Evolutionary conservation across 169 alveolate genomes (phyloP).

Genomic region (Eimeria zaria): DNA sequence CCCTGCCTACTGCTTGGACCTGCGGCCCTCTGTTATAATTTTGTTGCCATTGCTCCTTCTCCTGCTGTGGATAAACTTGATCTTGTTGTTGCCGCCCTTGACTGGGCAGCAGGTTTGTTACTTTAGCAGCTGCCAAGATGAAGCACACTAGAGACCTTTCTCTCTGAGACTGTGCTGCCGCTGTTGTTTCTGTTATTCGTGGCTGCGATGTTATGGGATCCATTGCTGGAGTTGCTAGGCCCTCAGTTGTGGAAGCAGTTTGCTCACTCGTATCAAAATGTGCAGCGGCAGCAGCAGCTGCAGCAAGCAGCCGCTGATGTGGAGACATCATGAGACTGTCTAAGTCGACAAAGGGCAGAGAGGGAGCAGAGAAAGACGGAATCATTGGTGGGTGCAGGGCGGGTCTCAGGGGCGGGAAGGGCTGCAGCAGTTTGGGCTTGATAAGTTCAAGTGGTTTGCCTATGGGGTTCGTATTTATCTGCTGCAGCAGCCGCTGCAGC

Average conservation of each 20-base stretch:
- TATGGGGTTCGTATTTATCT: slow-evolving; percentile 28
- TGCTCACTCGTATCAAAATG: background rate
- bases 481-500: slow-evolving; percentile 54
- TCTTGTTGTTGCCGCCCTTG: background rate
- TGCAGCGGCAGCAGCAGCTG: slow-evolving; percentile 50
- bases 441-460: slow-evolving; percentile 37
- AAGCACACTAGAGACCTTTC: slow-evolving; percentile 12
- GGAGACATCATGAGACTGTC: slow-evolving; percentile 42
- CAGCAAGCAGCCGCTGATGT: slow-evolving; percentile 33
- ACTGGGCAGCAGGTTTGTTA: background rate
- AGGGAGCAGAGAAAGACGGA: background rate
- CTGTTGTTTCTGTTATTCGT: background rate
- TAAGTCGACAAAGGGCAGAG: slow-evolving; percentile 15
- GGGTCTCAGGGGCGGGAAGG: slow-evolving; percentile 49
- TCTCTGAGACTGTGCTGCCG: background rate
- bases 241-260: background rate
- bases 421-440: slow-evolving; percentile 46
- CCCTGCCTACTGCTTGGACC: background rate
- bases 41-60: background rate
- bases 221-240: background rate
- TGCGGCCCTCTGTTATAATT: background rate
- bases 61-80: background rate
- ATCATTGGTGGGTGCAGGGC: slow-evolving; percentile 55
- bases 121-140: slow-evolving; percentile 19
- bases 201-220: background rate